phyloP scores from a whole-genome alignment of 73 alveolate genomes.

The Paramecium octaurelia region DNA sequence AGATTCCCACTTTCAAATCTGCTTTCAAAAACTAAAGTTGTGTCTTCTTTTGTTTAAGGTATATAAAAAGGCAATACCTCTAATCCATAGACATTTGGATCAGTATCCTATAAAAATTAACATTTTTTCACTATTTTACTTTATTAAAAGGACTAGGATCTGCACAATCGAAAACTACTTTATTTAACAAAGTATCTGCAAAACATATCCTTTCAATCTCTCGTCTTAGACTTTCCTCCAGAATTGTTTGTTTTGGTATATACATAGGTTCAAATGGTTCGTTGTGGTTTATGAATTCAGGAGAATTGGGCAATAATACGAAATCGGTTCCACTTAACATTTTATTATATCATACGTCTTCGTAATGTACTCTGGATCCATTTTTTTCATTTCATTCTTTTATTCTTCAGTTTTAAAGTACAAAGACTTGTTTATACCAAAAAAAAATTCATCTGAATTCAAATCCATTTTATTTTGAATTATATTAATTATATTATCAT shows the following conservation, averaged over 20 bases:
- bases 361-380: constrained; percentile 31
- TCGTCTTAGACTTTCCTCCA: constrained; percentile 53
- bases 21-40: constrained; percentile 94
- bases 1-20: constrained; percentile 99
- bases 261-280: constrained; percentile 67
- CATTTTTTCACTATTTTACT: not conserved
- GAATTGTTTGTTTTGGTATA: constrained; percentile 54
- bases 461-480: constrained; percentile 6
- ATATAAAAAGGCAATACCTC: constrained; percentile 70
- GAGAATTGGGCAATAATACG: constrained; percentile 48
- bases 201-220: constrained; percentile 63
- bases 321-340: constrained; percentile 57
- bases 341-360: not conserved
- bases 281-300: constrained; percentile 49
- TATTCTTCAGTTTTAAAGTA: constrained; percentile 29
- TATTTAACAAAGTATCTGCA: constrained; percentile 61
- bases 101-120: constrained; percentile 30
- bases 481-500: not conserved
- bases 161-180: constrained; percentile 55
- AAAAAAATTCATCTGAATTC: not conserved
- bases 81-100: constrained; percentile 44
- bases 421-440: not conserved
- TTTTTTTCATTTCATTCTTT: constrained; percentile 8
- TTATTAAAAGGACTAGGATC: constrained; percentile 51
- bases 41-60: constrained; percentile 76